Conservation (phyloP, 108 stramenopile species). For the Ochromonas danica region DNA sequence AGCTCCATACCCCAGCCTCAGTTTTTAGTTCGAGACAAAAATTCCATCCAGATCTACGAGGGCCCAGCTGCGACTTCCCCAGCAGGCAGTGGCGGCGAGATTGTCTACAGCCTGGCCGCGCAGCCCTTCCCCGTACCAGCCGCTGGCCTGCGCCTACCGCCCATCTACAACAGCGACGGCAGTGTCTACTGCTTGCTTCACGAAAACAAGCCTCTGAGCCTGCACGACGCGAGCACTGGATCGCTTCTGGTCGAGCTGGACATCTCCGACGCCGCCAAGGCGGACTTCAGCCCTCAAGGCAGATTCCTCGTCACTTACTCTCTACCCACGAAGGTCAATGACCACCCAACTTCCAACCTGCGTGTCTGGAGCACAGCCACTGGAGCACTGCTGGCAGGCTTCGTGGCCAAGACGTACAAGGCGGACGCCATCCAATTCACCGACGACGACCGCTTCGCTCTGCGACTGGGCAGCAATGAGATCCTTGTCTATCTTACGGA, state of each 20-base stretch:
- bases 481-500: constrained; percentile 41
- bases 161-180: background rate
- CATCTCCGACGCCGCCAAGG: background rate
- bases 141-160: too few relatives aligned
- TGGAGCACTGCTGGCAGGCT: constrained; percentile 62
- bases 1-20: too few relatives aligned
- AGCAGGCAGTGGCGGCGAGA: too few relatives aligned
- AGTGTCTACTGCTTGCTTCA: background rate
- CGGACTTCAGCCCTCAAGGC: constrained; percentile 24
- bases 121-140: too few relatives aligned
- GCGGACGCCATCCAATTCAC: constrained; percentile 80
- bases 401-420: constrained; percentile 65
- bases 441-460: constrained; percentile 67
- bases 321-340: background rate
- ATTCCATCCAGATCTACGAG: too few relatives aligned
- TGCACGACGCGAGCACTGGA: background rate
- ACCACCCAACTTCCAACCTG: constrained; percentile 10
- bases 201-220: background rate
- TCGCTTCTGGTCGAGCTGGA: background rate
- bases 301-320: constrained; percentile 10
- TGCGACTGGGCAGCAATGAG: constrained; percentile 48
- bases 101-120: too few relatives aligned
- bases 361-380: background rate
- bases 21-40: too few relatives aligned
- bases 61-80: too few relatives aligned